Conservation (phyloP, 768 basidiomycete species). For the Kwoniella bestiolae region DNA sequence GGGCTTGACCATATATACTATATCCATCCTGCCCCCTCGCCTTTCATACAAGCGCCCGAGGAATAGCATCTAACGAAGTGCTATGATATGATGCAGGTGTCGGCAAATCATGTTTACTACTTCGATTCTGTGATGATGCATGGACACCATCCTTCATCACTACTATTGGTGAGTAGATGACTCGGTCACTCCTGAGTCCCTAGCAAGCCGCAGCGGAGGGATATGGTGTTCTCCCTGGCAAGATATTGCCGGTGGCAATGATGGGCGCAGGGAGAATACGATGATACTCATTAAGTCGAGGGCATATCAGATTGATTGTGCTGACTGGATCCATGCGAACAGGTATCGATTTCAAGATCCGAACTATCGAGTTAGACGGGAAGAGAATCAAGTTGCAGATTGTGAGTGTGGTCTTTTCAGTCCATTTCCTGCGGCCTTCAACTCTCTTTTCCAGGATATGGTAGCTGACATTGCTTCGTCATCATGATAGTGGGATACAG, state of each 20-base stretch:
- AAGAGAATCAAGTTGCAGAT: conserved; percentile 99
- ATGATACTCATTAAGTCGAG: too few relatives aligned
- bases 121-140: conserved; percentile 92
- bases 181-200: neutral
- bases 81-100: conserved; percentile 64
- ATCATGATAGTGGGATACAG: conserved; percentile 98
- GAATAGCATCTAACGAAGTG: too few relatives aligned
- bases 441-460: too few relatives aligned
- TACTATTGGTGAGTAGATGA: conserved; percentile 72
- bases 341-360: conserved; percentile 86
- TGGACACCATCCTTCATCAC: conserved; percentile 99
- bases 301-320: too few relatives aligned
- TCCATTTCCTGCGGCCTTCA: neutral
- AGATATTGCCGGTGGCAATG: neutral
- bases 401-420: conserved; percentile 62
- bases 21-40: neutral
- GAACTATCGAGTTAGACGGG: conserved; percentile 96
- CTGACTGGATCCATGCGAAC: too few relatives aligned
- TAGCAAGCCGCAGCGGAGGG: neutral
- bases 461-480: too few relatives aligned
- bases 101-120: conserved; percentile 77
- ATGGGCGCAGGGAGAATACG: neutral
- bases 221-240: neutral
- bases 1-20: neutral
- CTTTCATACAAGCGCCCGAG: neutral